Evolutionary conservation across 495 filamentous ascomycete species (phyloP).

Genomic region (Aspergillus asperescens): DNA sequence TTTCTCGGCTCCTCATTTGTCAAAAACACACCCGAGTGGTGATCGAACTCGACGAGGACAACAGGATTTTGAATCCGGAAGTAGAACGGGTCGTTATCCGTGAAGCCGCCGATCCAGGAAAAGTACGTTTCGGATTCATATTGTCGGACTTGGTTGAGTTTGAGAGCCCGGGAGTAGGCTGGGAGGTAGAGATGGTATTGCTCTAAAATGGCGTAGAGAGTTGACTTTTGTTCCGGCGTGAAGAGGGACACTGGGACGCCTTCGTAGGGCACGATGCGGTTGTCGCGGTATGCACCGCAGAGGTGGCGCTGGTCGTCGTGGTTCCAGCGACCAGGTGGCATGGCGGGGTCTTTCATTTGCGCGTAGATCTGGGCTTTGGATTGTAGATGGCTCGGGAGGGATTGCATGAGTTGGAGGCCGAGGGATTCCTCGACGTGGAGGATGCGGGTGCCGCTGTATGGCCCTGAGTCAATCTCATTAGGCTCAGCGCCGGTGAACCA

Average conservation of each 20-base stretch:
- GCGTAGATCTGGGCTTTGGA: conserved; percentile 50
- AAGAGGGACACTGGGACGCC: conserved; percentile 49
- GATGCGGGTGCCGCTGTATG: conserved; percentile 54
- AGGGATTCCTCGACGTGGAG: conserved; percentile 59
- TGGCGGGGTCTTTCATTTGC: conserved; percentile 51
- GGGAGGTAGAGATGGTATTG: conserved; percentile 65
- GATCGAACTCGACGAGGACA: conserved; percentile 69
- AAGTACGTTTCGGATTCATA: conserved; percentile 66
- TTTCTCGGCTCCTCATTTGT: conserved; percentile 66
- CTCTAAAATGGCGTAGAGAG: conserved; percentile 51
- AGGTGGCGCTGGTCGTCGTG: conserved; percentile 67
- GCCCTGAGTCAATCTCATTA: conserved; percentile 63
- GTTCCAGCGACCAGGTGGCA: conserved; percentile 68
- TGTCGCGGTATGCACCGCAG: conserved; percentile 70
- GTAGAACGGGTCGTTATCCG: conserved; percentile 65
- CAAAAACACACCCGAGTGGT: conserved; percentile 74
- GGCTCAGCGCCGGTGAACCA: conserved; percentile 77
- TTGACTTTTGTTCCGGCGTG: conserved; percentile 38
- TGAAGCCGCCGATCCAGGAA: conserved; percentile 66
- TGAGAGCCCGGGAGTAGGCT: conserved; percentile 39
- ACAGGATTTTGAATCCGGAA: conserved; percentile 72
- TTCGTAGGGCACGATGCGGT: conserved; percentile 70
- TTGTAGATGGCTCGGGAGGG: conserved; percentile 44
- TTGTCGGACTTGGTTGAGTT: conserved; percentile 45
- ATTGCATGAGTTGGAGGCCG: conserved; percentile 64